A percentile compares a stretch with the other conserved stretches of the same genome.
Conservation (phyloP, 148 eudicot genomes). For the Cornus kousa region DNA sequence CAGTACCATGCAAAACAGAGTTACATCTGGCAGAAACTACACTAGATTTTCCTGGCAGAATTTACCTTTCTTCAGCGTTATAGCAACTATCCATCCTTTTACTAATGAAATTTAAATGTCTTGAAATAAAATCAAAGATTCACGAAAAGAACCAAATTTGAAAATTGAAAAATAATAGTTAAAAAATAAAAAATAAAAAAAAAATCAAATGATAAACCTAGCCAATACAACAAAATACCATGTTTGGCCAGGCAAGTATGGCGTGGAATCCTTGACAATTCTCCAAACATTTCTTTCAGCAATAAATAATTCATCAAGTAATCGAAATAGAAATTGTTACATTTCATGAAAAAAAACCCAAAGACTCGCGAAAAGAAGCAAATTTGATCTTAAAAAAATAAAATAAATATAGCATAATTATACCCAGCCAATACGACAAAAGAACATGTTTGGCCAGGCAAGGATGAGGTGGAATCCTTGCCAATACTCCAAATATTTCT, state of each 20-base stretch:
- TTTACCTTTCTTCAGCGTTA: not conserved
- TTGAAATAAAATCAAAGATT: not conserved
- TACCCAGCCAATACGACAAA: not conserved
- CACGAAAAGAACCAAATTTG: not conserved
- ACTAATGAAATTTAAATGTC: not conserved
- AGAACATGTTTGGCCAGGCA: too few species aligned
- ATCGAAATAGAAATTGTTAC: not conserved
- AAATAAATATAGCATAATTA: too few species aligned
- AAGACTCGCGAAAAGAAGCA: not conserved
- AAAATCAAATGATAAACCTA: too few species aligned
- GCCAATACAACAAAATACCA: not conserved
- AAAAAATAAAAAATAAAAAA: too few species aligned
- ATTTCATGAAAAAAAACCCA: not conserved
- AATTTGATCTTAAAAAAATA: not conserved
- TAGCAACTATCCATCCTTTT: not conserved
- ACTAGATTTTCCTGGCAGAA: not conserved
- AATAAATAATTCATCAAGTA: too few species aligned
- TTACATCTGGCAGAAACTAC: not conserved
- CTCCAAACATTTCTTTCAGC: too few species aligned
- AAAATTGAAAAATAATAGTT: not conserved
- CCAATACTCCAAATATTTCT: too few species aligned
- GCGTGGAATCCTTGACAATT: too few species aligned
- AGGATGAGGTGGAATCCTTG: not conserved
- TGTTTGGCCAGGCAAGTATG: too few species aligned
- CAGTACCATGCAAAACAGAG: slow-evolving; percentile 1